Evolutionary conservation across 2,329 filamentous ascomycete genomes (phyloP).

Genomic region (Scedosporium apiospermum): DNA sequence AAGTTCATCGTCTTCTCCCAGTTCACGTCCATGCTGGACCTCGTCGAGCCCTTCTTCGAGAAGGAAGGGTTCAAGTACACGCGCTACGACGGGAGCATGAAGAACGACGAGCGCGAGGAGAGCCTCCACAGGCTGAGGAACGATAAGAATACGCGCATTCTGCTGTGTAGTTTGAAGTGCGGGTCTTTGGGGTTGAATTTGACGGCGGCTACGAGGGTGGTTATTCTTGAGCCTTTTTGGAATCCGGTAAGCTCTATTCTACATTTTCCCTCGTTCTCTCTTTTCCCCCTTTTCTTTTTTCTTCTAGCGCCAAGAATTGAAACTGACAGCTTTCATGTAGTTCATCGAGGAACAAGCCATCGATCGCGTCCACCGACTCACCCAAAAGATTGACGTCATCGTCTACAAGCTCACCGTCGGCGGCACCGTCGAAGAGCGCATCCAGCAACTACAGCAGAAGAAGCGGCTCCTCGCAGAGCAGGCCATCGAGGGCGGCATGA

Average conservation of each 20-base stretch:
- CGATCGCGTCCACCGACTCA: conserved; percentile 95
- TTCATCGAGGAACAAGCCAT: conserved; percentile 99
- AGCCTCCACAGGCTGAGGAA: conserved; percentile 69
- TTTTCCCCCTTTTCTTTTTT: not conserved
- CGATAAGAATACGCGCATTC: conserved; percentile 64
- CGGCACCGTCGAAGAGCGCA: conserved; percentile 83
- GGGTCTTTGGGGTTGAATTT: conserved; percentile 89
- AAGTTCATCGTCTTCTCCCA: conserved; percentile 99
- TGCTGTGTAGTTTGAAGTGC: conserved; percentile 90
- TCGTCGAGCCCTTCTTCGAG: conserved; percentile 83
- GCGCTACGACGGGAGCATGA: conserved; percentile 92
- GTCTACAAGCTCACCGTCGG: conserved; percentile 90
- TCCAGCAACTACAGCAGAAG: conserved; percentile 87
- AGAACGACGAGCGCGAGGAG: conserved; percentile 83
- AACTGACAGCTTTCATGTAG: conserved; percentile 25
- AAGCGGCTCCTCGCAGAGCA: conserved; percentile 88
- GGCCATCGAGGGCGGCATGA: conserved; percentile 75
- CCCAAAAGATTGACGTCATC: conserved; percentile 87
- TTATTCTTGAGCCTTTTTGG: conserved; percentile 98
- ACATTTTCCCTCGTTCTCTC: not conserved
- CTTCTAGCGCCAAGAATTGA: not conserved
- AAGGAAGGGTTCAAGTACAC: conserved; percentile 67
- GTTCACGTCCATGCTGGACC: conserved; percentile 96
- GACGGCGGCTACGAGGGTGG: conserved; percentile 83
- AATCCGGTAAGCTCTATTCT: conserved; percentile 57